A percentile compares a stretch with the other conserved stretches of the same genome.
These are phyloP conservation scores for Pseudozyma tsukubaensis DNA, from an alignment of 1,284 basidiomycete species.

Conservation along the genomic window DNA sequence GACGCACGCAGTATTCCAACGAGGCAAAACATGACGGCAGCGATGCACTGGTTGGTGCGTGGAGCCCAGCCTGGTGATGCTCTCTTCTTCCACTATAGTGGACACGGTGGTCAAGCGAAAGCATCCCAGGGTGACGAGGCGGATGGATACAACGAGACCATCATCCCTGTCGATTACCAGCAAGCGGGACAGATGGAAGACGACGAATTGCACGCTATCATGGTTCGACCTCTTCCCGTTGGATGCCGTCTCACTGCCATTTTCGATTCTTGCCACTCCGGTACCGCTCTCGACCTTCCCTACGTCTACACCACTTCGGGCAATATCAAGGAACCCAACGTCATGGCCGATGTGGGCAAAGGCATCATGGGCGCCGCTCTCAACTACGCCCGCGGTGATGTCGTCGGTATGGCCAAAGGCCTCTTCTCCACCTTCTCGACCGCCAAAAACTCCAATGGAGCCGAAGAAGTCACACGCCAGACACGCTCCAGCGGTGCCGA, in stretches of 20 bases:
- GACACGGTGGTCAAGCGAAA: slow-evolving; percentile 68
- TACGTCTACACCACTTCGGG: slow-evolving; percentile 85
- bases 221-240: slow-evolving; percentile 66
- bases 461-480: slow-evolving; percentile 75
- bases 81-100: slow-evolving; percentile 68
- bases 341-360: slow-evolving; percentile 64
- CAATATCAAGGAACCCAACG: slow-evolving; percentile 89
- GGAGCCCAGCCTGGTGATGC: slow-evolving; percentile 65
- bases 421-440: slow-evolving; percentile 70
- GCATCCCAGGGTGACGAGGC: slow-evolving; percentile 66
- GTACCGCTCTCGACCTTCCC: slow-evolving; percentile 67
- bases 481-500: slow-evolving; percentile 84
- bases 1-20: slow-evolving; percentile 66
- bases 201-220: slow-evolving; percentile 66
- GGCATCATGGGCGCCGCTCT: slow-evolving; percentile 72
- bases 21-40: slow-evolving; percentile 67
- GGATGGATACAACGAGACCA: slow-evolving; percentile 68
- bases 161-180: slow-evolving; percentile 67
- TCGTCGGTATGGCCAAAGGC: slow-evolving; percentile 73
- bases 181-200: slow-evolving; percentile 66
- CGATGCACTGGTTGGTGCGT: slow-evolving; percentile 68
- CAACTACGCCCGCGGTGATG: slow-evolving; percentile 81
- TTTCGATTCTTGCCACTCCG: slow-evolving; percentile 67
- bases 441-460: slow-evolving; percentile 72
- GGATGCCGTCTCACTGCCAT: slow-evolving; percentile 44